Conservation (phyloP, 2,329 filamentous ascomycete genomes). For the Penicillium sp. region DNA sequence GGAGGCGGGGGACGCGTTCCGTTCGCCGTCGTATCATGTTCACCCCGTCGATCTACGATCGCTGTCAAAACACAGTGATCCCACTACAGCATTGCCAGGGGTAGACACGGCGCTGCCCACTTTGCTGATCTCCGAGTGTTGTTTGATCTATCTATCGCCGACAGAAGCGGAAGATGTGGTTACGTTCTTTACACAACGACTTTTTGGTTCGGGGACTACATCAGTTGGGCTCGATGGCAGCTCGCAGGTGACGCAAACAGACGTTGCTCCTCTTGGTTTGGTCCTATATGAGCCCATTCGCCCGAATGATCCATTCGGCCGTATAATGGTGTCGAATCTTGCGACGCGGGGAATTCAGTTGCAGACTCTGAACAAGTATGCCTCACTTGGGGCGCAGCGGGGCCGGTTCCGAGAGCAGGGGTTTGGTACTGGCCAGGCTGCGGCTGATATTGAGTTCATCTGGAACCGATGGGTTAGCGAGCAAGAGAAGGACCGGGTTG, state of each 20-base stretch:
- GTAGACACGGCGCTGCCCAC: conserved; percentile 65
- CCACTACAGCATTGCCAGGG: conserved; percentile 38
- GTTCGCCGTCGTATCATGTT: conserved; percentile 49
- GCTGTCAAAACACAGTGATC: conserved; percentile 36
- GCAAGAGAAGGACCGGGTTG: conserved; percentile 73
- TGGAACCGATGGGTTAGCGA: conserved; percentile 70
- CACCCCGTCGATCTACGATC: conserved; percentile 69
- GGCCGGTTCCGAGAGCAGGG: conserved; percentile 63
- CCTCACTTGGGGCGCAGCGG: conserved; percentile 64
- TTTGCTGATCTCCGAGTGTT: conserved; percentile 88
- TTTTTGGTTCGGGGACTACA: conserved; percentile 37
- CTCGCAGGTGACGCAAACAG: conserved; percentile 13
- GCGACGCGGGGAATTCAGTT: conserved; percentile 76
- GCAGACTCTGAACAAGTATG: conserved; percentile 74
- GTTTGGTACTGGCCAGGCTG: conserved; percentile 56
- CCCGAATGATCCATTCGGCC: conserved; percentile 79
- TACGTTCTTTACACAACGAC: conserved; percentile 58
- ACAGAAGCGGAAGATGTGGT: conserved; percentile 62
- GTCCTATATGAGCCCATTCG: conserved; percentile 86
- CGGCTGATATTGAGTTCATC: conserved; percentile 62
- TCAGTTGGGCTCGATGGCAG: conserved; percentile 1
- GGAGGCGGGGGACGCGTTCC: conserved; percentile 41
- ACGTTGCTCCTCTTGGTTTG: conserved; percentile 53
- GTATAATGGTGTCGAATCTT: conserved; percentile 88
- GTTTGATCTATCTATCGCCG: conserved; percentile 78